phyloP scores from a whole-genome alignment of 2,329 filamentous ascomycete species.

The Xylaria multiplex region DNA sequence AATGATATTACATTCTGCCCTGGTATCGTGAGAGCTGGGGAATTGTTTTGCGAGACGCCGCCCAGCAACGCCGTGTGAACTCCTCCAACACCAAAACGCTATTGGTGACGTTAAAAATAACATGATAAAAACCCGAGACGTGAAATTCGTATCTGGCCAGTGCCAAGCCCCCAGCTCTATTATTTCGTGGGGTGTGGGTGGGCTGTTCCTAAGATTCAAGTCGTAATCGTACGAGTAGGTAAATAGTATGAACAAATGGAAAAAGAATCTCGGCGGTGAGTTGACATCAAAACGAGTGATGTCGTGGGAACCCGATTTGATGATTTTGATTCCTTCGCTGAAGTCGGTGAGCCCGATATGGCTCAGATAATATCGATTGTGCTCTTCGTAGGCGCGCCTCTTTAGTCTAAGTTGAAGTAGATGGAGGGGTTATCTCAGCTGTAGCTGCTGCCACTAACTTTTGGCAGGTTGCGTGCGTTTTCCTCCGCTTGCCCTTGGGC shows the following conservation, averaged over 20 bases:
- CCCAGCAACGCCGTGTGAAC: slow-evolving; percentile 40
- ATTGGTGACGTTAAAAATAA: slow-evolving; percentile 27
- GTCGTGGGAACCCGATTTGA: slow-evolving; percentile 14
- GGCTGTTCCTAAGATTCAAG: slow-evolving; percentile 1
- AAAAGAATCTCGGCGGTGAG: slow-evolving; percentile 26
- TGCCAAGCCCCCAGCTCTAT: slow-evolving; percentile 27
- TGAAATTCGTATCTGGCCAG: slow-evolving; percentile 36
- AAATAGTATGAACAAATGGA: slow-evolving; percentile 45
- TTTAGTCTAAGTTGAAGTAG: slow-evolving; percentile 42
- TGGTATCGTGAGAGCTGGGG: slow-evolving; percentile 39
- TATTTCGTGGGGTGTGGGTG: slow-evolving; percentile 14
- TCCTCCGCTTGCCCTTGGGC: slow-evolving; percentile 90
- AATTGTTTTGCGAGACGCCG: slow-evolving; percentile 38
- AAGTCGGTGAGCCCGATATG: slow-evolving; percentile 3
- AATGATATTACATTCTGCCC: slow-evolving; percentile 23
- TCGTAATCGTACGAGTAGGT: slow-evolving; percentile 15
- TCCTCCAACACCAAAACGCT: slow-evolving; percentile 38
- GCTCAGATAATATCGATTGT: slow-evolving; percentile 20
- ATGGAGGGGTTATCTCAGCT: slow-evolving; percentile 30
- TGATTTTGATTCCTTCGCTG: slow-evolving; percentile 29
- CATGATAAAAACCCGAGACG: slow-evolving; percentile 29
- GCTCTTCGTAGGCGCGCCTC: not conserved
- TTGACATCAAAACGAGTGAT: slow-evolving; percentile 15
- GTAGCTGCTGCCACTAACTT: slow-evolving; percentile 40
- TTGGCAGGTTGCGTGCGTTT: slow-evolving; percentile 54